Conservation (phyloP, 2,329 filamentous ascomycete species). For the Akanthomyces uredinophilus region DNA sequence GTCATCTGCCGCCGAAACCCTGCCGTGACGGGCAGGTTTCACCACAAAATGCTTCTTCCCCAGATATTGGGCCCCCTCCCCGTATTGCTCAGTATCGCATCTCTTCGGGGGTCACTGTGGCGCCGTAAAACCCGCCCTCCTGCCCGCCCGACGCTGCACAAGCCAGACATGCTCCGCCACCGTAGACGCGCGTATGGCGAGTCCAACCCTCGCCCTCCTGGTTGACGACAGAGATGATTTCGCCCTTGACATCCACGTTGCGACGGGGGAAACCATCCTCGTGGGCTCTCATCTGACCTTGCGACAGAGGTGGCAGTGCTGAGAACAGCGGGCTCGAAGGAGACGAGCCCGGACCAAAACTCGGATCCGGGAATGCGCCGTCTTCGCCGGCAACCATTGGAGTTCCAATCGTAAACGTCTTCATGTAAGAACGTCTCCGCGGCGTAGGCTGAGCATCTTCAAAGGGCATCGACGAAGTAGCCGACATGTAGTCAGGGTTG, state of each 20-base stretch:
- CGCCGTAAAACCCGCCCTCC: constrained; percentile 48
- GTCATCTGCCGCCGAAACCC: neutral
- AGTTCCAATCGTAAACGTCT: constrained; percentile 32
- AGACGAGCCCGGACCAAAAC: constrained; percentile 42
- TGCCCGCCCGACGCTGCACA: constrained; percentile 44
- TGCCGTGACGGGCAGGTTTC: neutral
- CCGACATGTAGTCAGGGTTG: constrained; percentile 45
- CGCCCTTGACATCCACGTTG: constrained; percentile 42
- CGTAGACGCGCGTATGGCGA: constrained; percentile 55
- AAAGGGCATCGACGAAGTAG: constrained; percentile 25
- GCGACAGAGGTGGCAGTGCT: constrained; percentile 36
- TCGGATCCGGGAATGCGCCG: constrained; percentile 20
- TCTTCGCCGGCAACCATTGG: constrained; percentile 22
- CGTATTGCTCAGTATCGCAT: constrained; percentile 31
- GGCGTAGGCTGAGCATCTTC: constrained; percentile 28
- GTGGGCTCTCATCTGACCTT: neutral
- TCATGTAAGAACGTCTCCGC: constrained; percentile 39
- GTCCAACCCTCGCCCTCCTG: constrained; percentile 47
- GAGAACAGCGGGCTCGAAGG: constrained; percentile 43
- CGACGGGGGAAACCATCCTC: constrained; percentile 25
- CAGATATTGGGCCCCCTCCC: neutral
- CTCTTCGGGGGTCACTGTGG: constrained; percentile 48
- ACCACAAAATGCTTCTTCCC: neutral
- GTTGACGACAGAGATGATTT: constrained; percentile 46
- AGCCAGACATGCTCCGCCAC: constrained; percentile 52